Conservation (phyloP, 2,329 filamentous ascomycete species). For the Trichoderma aggressivum region DNA sequence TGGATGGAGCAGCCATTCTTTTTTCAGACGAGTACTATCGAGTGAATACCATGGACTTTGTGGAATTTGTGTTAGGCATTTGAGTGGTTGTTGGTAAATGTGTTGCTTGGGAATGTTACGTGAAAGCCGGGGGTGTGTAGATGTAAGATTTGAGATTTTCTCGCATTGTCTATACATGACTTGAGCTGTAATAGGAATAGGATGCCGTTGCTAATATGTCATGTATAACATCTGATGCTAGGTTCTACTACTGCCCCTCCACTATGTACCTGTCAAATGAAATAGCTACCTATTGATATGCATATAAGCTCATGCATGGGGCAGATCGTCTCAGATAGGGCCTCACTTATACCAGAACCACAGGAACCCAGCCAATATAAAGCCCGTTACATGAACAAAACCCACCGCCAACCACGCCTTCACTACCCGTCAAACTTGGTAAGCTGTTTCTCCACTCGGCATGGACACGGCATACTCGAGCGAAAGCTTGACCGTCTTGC, state of each 20-base stretch:
- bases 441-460: constrained; percentile 45
- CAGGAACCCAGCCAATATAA: background rate
- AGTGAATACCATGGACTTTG: background rate
- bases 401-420: background rate
- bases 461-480: constrained; percentile 61
- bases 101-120: background rate
- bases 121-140: background rate
- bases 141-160: background rate
- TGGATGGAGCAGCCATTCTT: background rate
- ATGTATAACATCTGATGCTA: background rate
- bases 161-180: background rate
- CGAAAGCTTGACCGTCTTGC: constrained; percentile 53
- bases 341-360: background rate
- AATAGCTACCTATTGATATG: background rate
- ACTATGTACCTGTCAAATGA: background rate
- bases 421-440: constrained; percentile 23
- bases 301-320: background rate
- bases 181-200: background rate
- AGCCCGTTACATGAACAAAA: background rate
- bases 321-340: background rate
- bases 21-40: background rate
- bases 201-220: background rate
- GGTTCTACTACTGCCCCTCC: background rate
- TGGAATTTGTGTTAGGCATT: background rate
- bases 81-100: background rate